Conservation (phyloP, 352 stramenopile species). For the Pythium dissimile region DNA sequence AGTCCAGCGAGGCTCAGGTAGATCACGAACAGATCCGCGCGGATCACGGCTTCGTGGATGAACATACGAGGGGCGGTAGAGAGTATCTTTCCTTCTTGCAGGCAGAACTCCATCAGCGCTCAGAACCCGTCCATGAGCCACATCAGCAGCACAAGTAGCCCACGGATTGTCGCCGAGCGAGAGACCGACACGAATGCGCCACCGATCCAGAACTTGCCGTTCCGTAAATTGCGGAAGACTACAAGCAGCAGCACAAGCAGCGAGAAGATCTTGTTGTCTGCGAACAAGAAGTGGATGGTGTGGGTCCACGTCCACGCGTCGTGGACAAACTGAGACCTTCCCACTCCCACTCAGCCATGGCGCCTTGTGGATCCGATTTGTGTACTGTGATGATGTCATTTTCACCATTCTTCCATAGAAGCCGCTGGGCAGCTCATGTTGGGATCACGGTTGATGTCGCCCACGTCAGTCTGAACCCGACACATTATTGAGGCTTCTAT, state of each 20-base stretch:
- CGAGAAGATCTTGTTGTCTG: conserved; percentile 34
- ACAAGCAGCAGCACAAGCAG: conserved; percentile 39
- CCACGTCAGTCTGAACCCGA: too few species aligned
- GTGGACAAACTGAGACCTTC: conserved; percentile 22
- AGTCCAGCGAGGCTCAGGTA: conserved; percentile 1
- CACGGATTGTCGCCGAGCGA: conserved; percentile 20
- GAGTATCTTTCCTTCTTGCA: conserved; percentile 7
- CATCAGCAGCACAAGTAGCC: conserved; percentile 8
- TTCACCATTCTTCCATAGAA: conserved; percentile 37
- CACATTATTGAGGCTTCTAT: too few species aligned
- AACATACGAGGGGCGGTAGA: neutral
- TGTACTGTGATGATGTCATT: conserved; percentile 24
- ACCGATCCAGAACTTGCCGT: conserved; percentile 25
- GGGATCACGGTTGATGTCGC: too few species aligned
- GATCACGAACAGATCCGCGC: conserved; percentile 12
- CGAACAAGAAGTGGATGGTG: conserved; percentile 42
- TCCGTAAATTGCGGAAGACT: conserved; percentile 29
- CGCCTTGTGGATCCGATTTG: neutral
- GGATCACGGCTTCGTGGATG: conserved; percentile 7
- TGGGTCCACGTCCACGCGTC: conserved; percentile 57
- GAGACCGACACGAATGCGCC: conserved; percentile 35
- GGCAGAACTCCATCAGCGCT: conserved; percentile 16
- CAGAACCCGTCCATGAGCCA: conserved; percentile 18
- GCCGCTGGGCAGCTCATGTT: too few species aligned
- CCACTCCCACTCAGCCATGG: conserved; percentile 26